These are phyloP conservation scores for Colletotrichum sp. DNA, from an alignment of 2,329 filamentous ascomycete species.

Conservation along the genomic window DNA sequence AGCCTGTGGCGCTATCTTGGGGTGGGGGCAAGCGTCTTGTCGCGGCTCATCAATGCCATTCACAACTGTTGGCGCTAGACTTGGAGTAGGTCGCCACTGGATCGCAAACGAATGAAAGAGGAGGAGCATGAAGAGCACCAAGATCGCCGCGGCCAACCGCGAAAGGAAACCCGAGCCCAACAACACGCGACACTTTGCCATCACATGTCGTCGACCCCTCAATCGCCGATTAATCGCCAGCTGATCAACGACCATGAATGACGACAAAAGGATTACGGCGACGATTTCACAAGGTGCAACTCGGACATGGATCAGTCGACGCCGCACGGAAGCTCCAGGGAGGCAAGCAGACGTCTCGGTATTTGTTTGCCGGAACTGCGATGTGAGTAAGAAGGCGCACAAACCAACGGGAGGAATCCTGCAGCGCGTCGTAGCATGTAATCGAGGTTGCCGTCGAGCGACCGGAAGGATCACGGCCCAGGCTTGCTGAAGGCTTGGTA, in stretches of 20 bases:
- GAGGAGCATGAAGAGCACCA: not conserved
- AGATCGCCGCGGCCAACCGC: not conserved
- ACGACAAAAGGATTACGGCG: not conserved
- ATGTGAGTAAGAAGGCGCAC: not conserved
- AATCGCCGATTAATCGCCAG: not conserved
- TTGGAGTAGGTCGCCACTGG: not conserved
- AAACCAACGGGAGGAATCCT: not conserved
- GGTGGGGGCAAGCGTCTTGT: not conserved
- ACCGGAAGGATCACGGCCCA: not conserved
- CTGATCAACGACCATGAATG: not conserved
- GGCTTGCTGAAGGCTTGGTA: slow-evolving; percentile 4
- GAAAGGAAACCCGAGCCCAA: not conserved
- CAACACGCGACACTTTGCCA: not conserved
- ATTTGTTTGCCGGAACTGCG: not conserved
- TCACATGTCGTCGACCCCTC: not conserved
- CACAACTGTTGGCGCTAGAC: not conserved
- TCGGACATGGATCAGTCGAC: not conserved
- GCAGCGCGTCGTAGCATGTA: not conserved
- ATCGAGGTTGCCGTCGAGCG: not conserved
- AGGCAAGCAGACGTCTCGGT: not conserved
- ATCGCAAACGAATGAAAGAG: not conserved
- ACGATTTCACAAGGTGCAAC: not conserved
- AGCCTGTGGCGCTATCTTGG: not conserved
- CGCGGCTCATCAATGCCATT: not conserved
- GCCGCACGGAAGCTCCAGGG: not conserved